These are phyloP conservation scores for Aureobasidium sp. DNA, from an alignment of 2,329 filamentous ascomycete genomes.

Conservation along the genomic window DNA sequence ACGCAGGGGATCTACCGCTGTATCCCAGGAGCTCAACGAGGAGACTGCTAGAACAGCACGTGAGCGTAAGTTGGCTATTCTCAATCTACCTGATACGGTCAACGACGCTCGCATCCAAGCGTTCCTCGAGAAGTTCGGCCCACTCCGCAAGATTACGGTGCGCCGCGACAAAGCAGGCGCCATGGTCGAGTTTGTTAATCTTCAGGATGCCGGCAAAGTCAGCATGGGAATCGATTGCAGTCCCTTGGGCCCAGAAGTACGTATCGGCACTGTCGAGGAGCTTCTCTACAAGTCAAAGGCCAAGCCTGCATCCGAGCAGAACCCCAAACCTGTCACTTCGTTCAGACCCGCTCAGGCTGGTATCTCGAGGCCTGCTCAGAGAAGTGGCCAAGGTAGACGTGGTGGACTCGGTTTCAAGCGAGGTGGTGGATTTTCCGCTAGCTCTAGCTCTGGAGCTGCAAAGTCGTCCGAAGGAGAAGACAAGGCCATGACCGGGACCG, in stretches of 20 bases:
- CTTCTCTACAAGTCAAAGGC: slow-evolving; percentile 36
- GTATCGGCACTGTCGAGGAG: slow-evolving; percentile 44
- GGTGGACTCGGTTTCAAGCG: slow-evolving; percentile 44
- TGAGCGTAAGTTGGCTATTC: slow-evolving; percentile 67
- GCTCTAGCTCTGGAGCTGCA: slow-evolving; percentile 18
- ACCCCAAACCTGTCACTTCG: slow-evolving; percentile 18
- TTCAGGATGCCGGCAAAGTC: slow-evolving; percentile 63
- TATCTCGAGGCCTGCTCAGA: slow-evolving; percentile 38
- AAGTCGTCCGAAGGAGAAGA: slow-evolving; percentile 16
- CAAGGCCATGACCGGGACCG: slow-evolving; percentile 3
- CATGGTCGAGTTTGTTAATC: slow-evolving; percentile 69
- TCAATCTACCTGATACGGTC: slow-evolving; percentile 85
- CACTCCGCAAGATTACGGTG: slow-evolving; percentile 65
- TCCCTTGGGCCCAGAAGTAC: slow-evolving; percentile 30
- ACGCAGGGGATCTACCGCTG: slow-evolving; percentile 23
- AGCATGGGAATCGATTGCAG: slow-evolving; percentile 38
- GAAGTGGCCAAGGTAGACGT: slow-evolving; percentile 32
- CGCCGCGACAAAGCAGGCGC: slow-evolving; percentile 77
- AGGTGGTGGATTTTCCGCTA: slow-evolving; percentile 21
- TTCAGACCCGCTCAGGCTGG: slow-evolving; percentile 22
- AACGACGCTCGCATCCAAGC: slow-evolving; percentile 75
- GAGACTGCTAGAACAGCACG: slow-evolving; percentile 22
- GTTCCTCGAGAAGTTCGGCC: slow-evolving; percentile 61
- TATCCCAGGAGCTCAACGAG: slow-evolving; percentile 13
- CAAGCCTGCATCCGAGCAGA: slow-evolving; percentile 25